Conservation (phyloP, 805 yeast genomes). For the Wickerhamiella shivajii region DNA sequence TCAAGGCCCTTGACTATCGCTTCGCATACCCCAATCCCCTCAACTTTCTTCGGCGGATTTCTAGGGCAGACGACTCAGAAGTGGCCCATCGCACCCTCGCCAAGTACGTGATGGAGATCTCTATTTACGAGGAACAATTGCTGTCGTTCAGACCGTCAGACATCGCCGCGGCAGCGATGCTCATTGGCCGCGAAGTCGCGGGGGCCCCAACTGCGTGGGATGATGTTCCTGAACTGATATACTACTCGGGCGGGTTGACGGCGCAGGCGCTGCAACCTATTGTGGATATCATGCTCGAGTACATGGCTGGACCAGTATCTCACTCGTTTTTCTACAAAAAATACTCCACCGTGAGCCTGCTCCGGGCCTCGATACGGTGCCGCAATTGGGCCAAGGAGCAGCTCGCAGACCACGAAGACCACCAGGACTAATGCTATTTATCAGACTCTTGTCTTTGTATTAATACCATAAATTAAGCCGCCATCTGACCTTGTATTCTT, state of each 20-base stretch:
- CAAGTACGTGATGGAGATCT: conserved; percentile 66
- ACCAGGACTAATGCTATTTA: neutral
- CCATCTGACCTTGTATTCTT: too few species aligned
- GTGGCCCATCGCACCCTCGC: conserved; percentile 72
- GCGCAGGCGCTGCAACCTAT: conserved; percentile 60
- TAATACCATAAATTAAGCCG: too few species aligned
- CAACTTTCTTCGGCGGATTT: conserved; percentile 75
- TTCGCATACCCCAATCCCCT: conserved; percentile 78
- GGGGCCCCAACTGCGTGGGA: conserved; percentile 55
- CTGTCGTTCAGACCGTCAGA: conserved; percentile 61
- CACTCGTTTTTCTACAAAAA: conserved; percentile 91
- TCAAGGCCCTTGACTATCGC: conserved; percentile 58
- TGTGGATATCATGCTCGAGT: conserved; percentile 60
- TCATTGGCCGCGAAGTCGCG: conserved; percentile 57
- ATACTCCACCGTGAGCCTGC: conserved; percentile 75
- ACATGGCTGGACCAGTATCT: conserved; percentile 52
- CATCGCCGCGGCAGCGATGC: conserved; percentile 82
- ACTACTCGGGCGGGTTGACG: conserved; percentile 81
- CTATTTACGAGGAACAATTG: conserved; percentile 61
- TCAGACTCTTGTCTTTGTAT: too few species aligned
- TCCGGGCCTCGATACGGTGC: conserved; percentile 39
- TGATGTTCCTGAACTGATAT: conserved; percentile 53
- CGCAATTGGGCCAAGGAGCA: conserved; percentile 24
- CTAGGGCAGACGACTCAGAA: conserved; percentile 84
- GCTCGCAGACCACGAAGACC: neutral